Evolutionary conservation across 805 yeast species (phyloP).

Genomic region (Ogataea trehalophila): DNA sequence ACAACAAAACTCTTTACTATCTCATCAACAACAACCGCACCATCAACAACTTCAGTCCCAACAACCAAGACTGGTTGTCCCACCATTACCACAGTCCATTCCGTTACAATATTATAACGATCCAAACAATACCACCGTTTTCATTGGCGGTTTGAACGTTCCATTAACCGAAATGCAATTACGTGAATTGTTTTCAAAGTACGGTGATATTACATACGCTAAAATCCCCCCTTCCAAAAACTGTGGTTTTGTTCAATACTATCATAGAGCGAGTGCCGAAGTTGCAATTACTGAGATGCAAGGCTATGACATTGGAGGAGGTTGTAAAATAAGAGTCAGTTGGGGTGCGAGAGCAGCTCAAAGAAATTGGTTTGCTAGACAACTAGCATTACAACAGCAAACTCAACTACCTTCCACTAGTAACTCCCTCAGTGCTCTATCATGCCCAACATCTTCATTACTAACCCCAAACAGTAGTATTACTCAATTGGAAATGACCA

Average conservation of each 20-base stretch:
- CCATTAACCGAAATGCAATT: conserved; percentile 59
- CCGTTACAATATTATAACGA: conserved; percentile 65
- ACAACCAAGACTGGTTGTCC: conserved; percentile 13
- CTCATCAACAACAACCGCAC: conserved; percentile 33
- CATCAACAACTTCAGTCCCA: conserved; percentile 12
- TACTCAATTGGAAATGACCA: conserved; percentile 16
- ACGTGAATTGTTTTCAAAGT: conserved; percentile 53
- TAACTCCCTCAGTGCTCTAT: not conserved
- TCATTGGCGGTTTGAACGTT: conserved; percentile 68
- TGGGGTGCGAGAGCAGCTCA: conserved; percentile 73
- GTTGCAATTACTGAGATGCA: conserved; percentile 83
- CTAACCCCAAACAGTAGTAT: not conserved
- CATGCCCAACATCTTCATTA: conserved; percentile 4
- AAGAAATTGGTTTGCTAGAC: conserved; percentile 33
- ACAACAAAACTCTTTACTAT: conserved; percentile 6
- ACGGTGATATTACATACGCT: conserved; percentile 72
- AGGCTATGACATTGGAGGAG: conserved; percentile 76
- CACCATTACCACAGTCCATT: conserved; percentile 36
- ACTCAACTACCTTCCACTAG: conserved; percentile 2
- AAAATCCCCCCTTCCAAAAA: conserved; percentile 71
- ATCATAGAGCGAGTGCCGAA: conserved; percentile 77
- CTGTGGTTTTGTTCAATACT: conserved; percentile 85
- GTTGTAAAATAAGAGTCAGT: conserved; percentile 73
- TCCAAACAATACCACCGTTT: conserved; percentile 69
- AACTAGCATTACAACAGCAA: conserved; percentile 27